Evolutionary conservation across 108 stramenopile species (phyloP).

Genomic region (Cyclotella baltica): DNA sequence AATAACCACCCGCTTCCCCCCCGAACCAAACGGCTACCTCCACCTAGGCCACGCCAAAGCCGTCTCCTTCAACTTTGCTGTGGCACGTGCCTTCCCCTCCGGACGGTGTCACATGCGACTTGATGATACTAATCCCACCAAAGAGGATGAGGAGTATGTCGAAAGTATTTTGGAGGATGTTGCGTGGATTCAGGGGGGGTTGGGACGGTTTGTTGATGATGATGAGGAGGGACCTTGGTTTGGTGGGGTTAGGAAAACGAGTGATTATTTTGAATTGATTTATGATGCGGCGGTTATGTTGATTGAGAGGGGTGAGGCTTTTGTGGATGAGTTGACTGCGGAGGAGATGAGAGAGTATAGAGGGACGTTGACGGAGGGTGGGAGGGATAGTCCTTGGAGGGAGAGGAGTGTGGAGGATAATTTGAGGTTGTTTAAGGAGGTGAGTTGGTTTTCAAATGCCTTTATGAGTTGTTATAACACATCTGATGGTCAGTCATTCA

Average conservation of each 20-base stretch:
- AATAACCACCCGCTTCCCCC: slow-evolving; percentile 95
- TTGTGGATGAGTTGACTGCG: slow-evolving; percentile 81
- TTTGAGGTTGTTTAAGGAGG: slow-evolving; percentile 75
- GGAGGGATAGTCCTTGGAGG: slow-evolving; percentile 84
- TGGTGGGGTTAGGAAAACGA: slow-evolving; percentile 77
- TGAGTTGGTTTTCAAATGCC: slow-evolving; percentile 15
- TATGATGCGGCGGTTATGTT: slow-evolving; percentile 84
- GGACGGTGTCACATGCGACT: slow-evolving; percentile 86
- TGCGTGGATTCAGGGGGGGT: slow-evolving; percentile 79
- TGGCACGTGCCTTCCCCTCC: slow-evolving; percentile 74
- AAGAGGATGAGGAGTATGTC: slow-evolving; percentile 89
- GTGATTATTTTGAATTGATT: slow-evolving; percentile 86
- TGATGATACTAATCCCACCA: slow-evolving; percentile 94
- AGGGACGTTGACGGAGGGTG: slow-evolving; percentile 86
- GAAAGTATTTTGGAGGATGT: slow-evolving; percentile 91
- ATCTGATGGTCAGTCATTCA: neutral
- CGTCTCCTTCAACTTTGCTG: slow-evolving; percentile 86
- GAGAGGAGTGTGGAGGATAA: slow-evolving; percentile 76
- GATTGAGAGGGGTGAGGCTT: slow-evolving; percentile 84
- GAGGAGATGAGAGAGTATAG: slow-evolving; percentile 93
- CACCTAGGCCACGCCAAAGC: slow-evolving; percentile 99
- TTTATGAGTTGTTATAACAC: too few relatives aligned
- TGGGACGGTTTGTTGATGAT: slow-evolving; percentile 43
- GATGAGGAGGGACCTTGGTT: slow-evolving; percentile 70
- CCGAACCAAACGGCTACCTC: slow-evolving; percentile 98